phyloP scores from a whole-genome alignment of 1,139 yeast genomes.

The Yamadazyma sp. region DNA sequence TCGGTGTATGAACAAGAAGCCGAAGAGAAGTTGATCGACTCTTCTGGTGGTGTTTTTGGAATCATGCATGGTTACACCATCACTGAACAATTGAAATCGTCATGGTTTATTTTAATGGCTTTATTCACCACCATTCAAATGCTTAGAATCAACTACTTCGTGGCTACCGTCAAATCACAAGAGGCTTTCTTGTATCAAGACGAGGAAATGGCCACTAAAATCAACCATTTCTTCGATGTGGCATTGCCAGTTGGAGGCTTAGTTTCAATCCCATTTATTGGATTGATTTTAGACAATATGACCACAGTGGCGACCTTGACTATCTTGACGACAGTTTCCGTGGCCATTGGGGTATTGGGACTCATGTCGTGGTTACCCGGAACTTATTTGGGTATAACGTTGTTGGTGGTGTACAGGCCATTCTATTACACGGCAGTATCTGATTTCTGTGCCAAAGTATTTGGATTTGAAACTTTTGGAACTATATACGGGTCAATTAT shows the following conservation, averaged over 20 bases:
- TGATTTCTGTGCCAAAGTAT: conserved; percentile 87
- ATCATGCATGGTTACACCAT: conserved; percentile 68
- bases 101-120: conserved; percentile 80
- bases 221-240: conserved; percentile 77
- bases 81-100: conserved; percentile 63
- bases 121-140: conserved; percentile 80
- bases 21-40: conserved; percentile 52
- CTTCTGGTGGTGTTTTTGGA: conserved; percentile 82
- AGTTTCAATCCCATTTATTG: conserved; percentile 81
- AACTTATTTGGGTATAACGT: conserved; percentile 61
- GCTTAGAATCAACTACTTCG: conserved; percentile 88
- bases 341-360: conserved; percentile 68
- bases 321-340: conserved; percentile 53
- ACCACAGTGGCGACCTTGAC: conserved; percentile 60
- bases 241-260: conserved; percentile 89
- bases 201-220: conserved; percentile 50
- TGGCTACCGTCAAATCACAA: conserved; percentile 82
- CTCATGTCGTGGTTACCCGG: conserved; percentile 51
- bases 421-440: conserved; percentile 90
- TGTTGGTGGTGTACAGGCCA: conserved; percentile 85
- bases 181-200: conserved; percentile 60
- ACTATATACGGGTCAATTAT: conserved; percentile 87
- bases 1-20: conserved; percentile 67
- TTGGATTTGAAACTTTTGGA: conserved; percentile 91
- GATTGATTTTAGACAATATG: conserved; percentile 73